Conservation (phyloP, 1,284 basidiomycete species). For the Meripilus lineatus region DNA sequence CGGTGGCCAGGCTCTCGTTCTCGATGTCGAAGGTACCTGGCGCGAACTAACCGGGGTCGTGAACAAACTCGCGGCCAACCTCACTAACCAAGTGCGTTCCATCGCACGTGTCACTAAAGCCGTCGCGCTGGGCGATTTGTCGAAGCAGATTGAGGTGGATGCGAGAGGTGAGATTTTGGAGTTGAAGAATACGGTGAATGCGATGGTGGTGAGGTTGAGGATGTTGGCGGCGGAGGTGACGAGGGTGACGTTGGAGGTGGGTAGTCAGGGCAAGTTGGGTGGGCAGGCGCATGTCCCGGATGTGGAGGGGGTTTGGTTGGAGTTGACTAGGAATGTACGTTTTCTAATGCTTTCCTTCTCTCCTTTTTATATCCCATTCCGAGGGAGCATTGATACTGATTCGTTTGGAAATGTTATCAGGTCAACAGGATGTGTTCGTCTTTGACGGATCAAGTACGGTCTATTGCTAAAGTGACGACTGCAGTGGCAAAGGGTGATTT, state of each 20-base stretch:
- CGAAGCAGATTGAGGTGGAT: slow-evolving; percentile 95
- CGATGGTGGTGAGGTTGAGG: slow-evolving; percentile 91
- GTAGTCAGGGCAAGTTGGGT: slow-evolving; percentile 86
- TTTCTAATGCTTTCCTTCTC: too few relatives aligned
- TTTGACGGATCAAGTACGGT: slow-evolving; percentile 92
- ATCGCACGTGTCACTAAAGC: slow-evolving; percentile 98
- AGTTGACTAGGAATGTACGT: slow-evolving; percentile 83
- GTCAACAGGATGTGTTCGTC: slow-evolving; percentile 93
- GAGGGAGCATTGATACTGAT: too few relatives aligned
- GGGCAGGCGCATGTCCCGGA: slow-evolving; percentile 91
- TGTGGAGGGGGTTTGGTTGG: slow-evolving; percentile 94
- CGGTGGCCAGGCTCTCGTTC: slow-evolving; percentile 88
- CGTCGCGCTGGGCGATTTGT: slow-evolving; percentile 92
- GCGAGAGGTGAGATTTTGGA: slow-evolving; percentile 96
- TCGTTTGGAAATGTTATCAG: too few relatives aligned
- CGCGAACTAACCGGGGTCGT: slow-evolving; percentile 85
- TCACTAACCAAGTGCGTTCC: slow-evolving; percentile 92
- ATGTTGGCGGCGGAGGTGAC: slow-evolving; percentile 95
- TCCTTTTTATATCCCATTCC: slow-evolving; percentile 11
- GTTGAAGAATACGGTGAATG: slow-evolving; percentile 97
- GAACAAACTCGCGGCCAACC: slow-evolving; percentile 90
- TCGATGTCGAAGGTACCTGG: slow-evolving; percentile 95
- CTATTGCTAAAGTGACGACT: slow-evolving; percentile 89
- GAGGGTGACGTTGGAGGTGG: slow-evolving; percentile 92
- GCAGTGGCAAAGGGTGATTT: slow-evolving; percentile 89